Base-by-base conservation (phyloP, 306 rosid genomes). In the Cucumis cinereus region DNA sequence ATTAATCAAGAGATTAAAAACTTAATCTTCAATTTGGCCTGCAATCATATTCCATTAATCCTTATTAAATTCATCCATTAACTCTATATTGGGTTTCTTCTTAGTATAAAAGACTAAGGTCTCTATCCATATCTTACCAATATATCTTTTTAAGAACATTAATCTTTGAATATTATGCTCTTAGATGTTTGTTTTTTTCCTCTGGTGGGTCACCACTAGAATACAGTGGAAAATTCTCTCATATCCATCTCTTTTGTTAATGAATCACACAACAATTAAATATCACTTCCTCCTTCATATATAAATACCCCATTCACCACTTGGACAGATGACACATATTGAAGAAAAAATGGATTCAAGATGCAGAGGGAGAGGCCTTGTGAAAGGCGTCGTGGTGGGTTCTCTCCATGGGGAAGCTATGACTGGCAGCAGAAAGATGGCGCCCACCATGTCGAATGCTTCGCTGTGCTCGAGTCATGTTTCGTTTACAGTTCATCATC, bases 151-250 rank as follows among this genome's bases (percentile, higher is more conserved):
- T 28, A 8, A 10, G 3, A 72, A 50, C 23, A 50, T 15, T 50
- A 72, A 72, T 72, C 76, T 24, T 24, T 49, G 59, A 71, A 71
- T 71, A 50, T 26, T 50, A 72, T 49, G 41, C 76, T 72, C 75
- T 24, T 17, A 72, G 60, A 72, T 72, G 28, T 72, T 72, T 68
- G 54, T 28, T 72, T 45, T 61, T 23, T 45, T 19, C 56, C 43
- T 43, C 3, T 72, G 45, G 76, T 72, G 76, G 76, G 61, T 1
- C 47, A 28, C 72, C 72, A 41, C 60, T 12, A 72, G 20, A 72
- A 49, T 47, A 49, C 26, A 72, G 45, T 26, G 20, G 28, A 72
- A 72, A 72, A 72, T 72, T 72, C 76, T 11, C 12, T 50, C 76
- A 47, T 50, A 72, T 72, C 76, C 38, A 26, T 50, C 43, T 50